Percentiles rank a stretch among this genome's conserved stretches.
phyloP scores from a whole-genome alignment of 1,284 basidiomycete species.

The Agaricales sp. region DNA sequence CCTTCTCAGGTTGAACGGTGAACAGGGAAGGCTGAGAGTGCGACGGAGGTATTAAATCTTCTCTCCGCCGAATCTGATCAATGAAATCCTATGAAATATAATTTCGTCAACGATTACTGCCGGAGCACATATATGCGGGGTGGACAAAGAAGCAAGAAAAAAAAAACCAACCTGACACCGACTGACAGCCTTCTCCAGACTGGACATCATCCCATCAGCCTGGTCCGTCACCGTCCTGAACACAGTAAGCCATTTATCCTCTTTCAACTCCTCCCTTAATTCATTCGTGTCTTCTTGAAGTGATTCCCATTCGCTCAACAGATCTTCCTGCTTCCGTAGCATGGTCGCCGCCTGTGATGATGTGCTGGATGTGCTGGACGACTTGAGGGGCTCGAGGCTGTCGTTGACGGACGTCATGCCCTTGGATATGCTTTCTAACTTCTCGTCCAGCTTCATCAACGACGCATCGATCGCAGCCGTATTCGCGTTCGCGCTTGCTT shows the following conservation, averaged over 20 bases:
- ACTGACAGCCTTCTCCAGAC: slow-evolving; percentile 83
- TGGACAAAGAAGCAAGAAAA: slow-evolving; percentile 4
- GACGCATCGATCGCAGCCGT: slow-evolving; percentile 71
- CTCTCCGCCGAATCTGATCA: slow-evolving; percentile 59
- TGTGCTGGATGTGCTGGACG: slow-evolving; percentile 23
- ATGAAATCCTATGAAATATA: slow-evolving; percentile 57
- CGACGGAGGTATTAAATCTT: slow-evolving; percentile 35
- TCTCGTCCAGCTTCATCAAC: slow-evolving; percentile 69
- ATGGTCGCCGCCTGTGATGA: slow-evolving; percentile 40
- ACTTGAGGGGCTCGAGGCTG: slow-evolving; percentile 47
- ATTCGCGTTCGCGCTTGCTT: slow-evolving; percentile 33
- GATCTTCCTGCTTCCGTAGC: slow-evolving; percentile 58
- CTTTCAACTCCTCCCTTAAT: slow-evolving; percentile 83
- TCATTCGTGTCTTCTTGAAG: slow-evolving; percentile 75
- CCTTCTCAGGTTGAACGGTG: slow-evolving; percentile 41
- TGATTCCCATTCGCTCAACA: slow-evolving; percentile 69
- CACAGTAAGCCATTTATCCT: slow-evolving; percentile 93
- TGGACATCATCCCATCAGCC: slow-evolving; percentile 94
- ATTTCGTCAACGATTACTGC: not conserved
- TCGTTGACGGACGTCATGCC: slow-evolving; percentile 61
- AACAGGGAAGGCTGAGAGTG: slow-evolving; percentile 31
- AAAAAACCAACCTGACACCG: slow-evolving; percentile 59
- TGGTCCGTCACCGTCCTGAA: slow-evolving; percentile 89
- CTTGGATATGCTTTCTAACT: slow-evolving; percentile 61
- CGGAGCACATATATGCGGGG: slow-evolving; percentile 3